A percentile compares a stretch with the other conserved stretches of the same genome.
phyloP scores from a whole-genome alignment of 2,329 filamentous ascomycete genomes.

The Fusarium sp. region DNA sequence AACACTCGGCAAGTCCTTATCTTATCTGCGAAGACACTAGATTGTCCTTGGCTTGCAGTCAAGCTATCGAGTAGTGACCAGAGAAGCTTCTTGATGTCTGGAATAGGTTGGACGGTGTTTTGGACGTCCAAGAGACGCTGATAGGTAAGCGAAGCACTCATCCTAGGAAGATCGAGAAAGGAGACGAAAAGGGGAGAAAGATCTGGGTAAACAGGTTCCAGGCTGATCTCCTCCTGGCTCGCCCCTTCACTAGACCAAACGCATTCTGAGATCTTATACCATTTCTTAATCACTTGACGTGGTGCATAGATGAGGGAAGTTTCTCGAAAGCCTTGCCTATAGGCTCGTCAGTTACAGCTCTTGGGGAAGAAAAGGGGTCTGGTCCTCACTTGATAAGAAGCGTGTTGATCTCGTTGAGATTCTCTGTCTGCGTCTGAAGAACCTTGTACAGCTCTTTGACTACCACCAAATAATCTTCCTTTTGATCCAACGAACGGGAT shows the following conservation, averaged over 20 bases:
- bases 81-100: neutral
- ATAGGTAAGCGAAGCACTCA: neutral
- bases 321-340: neutral
- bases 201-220: neutral
- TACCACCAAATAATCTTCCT: accelerated
- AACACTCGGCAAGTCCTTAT: neutral
- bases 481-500: neutral
- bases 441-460: neutral
- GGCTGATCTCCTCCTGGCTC: neutral
- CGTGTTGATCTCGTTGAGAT: neutral
- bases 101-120: neutral
- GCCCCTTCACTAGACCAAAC: neutral
- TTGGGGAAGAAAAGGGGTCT: accelerated
- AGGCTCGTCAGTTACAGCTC: accelerated
- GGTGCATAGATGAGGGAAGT: neutral
- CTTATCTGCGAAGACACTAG: neutral
- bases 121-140: neutral
- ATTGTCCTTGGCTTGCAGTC: neutral
- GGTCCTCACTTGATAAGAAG: neutral
- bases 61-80: neutral
- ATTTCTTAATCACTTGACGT: accelerated
- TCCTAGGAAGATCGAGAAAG: neutral
- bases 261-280: neutral
- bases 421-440: neutral
- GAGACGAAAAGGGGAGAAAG: neutral